A percentile compares a stretch with the other conserved stretches of the same genome.
These are phyloP conservation scores for Phytophthora aleatoria DNA, from an alignment of 352 stramenopile genomes.

Conservation along the genomic window DNA sequence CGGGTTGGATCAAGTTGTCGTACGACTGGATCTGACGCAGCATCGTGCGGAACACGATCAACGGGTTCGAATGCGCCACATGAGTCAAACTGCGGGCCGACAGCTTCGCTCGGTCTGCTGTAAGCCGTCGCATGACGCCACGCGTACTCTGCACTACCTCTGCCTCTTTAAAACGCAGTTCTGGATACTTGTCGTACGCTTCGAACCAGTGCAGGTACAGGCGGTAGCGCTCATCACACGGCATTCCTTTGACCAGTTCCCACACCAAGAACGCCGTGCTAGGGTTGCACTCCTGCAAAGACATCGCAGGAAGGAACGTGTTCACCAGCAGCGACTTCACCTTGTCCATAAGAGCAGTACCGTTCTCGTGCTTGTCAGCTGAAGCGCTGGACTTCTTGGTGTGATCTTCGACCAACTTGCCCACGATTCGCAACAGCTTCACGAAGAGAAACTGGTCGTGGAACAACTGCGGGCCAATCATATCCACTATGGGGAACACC, in stretches of 20 bases:
- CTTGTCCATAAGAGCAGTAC: constrained; percentile 30
- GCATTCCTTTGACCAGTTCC: constrained; percentile 79
- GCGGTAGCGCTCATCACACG: constrained; percentile 80
- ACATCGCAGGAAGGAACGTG: constrained; percentile 76
- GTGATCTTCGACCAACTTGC: constrained; percentile 54
- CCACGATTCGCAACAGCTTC: constrained; percentile 72
- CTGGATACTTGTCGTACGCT: constrained; percentile 56
- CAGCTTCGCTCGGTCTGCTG: constrained; percentile 78
- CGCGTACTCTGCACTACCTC: constrained; percentile 72
- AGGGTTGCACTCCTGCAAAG: constrained; percentile 75
- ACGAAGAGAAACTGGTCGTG: constrained; percentile 75
- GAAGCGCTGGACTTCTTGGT: constrained; percentile 24
- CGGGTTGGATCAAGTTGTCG: constrained; percentile 96
- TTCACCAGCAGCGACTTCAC: constrained; percentile 63
- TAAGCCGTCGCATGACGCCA: constrained; percentile 82
- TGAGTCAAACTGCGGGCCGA: constrained; percentile 84
- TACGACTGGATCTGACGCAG: constrained; percentile 97
- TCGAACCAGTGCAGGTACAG: constrained; percentile 84
- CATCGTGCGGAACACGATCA: constrained; percentile 95
- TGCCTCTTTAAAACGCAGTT: constrained; percentile 73
- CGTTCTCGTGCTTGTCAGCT: constrained; percentile 18
- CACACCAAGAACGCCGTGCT: constrained; percentile 81
- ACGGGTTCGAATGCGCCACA: constrained; percentile 92
- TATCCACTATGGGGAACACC: constrained; percentile 64
- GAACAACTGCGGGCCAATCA: constrained; percentile 70